Evolutionary conservation across 495 filamentous ascomycete species (phyloP), one percentile per base, ranked within the genome.

Genomic region (Xanthoparmelia taractica): DNA sequence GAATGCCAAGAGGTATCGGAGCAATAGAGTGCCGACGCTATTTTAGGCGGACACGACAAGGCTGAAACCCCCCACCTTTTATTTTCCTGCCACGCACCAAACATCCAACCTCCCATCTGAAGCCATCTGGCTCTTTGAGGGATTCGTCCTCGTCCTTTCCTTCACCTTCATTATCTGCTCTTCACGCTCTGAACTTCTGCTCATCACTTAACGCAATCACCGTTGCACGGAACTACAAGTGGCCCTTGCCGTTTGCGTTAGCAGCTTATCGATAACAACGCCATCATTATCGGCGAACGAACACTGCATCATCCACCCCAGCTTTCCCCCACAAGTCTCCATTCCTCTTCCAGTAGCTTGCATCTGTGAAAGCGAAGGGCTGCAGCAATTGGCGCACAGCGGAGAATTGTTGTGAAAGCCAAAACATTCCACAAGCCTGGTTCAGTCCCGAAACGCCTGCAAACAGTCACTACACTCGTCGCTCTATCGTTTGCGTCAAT

Each of bases 401-500:
- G 50, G 50, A n/a, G 29, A n/a, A 8, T 33, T 29, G 33, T 54
- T 5, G n/a, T 29, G 27, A 25, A 54, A 33, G 29, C 27, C 29
- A 33, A 54, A 29, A 54, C 29, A 54, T 54, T 33, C 50, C 29
- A 17, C 0, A 0, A 5, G 50, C 29, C 15, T 33, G 29, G 18
- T 8, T 4, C 8, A 15, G 7, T 10, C 12, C 50, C 33, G 50
- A 15, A 34, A 33, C 47, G 27, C 27, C 27, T 5, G 33, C 27
- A 33, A 33, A 33, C 27, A 15, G 20, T 8, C 18, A 20, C 15
- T 54, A 25, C 17, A 52, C n/a, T 48, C 45, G 43, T 25, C n/a
- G 12, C 61, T 57, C 27, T 67, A 29, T 27, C 6, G 41, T 8
- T 40, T 63, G 37, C 38, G 18, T 41, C 38, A 63, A 59, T 63